phyloP scores from a whole-genome alignment of 768 basidiomycete genomes.

The Pleurotus tuber-regium region DNA sequence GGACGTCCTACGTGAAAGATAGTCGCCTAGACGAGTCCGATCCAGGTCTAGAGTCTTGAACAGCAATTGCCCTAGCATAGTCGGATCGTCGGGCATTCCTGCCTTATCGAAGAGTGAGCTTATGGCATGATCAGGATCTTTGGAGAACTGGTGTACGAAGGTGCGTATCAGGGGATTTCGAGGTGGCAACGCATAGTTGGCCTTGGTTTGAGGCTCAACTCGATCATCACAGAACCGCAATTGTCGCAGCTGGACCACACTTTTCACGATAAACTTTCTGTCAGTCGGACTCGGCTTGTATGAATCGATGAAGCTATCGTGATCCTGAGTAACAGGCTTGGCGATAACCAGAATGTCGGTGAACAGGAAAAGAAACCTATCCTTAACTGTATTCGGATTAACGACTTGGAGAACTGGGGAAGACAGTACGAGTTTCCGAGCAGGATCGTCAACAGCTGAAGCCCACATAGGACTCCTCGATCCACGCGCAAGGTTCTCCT shows the following conservation, averaged over 20 bases:
- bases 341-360: constrained; percentile 91
- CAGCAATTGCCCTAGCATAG: constrained; percentile 69
- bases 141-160: constrained; percentile 78
- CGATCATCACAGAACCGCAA: constrained; percentile 71
- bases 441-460: constrained; percentile 76
- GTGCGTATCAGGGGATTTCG: constrained; percentile 64
- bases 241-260: constrained; percentile 74
- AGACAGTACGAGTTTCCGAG: constrained; percentile 80
- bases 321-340: constrained; percentile 78
- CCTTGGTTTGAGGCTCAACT: constrained; percentile 51
- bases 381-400: constrained; percentile 91
- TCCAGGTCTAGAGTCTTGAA: constrained; percentile 87
- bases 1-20: constrained; percentile 72
- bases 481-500: constrained; percentile 65
- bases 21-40: constrained; percentile 78
- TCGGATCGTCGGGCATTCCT: constrained; percentile 60
- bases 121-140: constrained; percentile 80
- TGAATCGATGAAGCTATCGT: constrained; percentile 58
- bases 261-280: constrained; percentile 85
- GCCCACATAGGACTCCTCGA: constrained; percentile 59
- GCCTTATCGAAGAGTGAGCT: constrained; percentile 63
- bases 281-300: constrained; percentile 59
- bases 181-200: constrained; percentile 32
- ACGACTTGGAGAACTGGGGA: constrained; percentile 92
- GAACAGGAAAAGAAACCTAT: constrained; percentile 96